phyloP scores from a whole-genome alignment of 306 rosid species.

The Inga oerstediana region DNA sequence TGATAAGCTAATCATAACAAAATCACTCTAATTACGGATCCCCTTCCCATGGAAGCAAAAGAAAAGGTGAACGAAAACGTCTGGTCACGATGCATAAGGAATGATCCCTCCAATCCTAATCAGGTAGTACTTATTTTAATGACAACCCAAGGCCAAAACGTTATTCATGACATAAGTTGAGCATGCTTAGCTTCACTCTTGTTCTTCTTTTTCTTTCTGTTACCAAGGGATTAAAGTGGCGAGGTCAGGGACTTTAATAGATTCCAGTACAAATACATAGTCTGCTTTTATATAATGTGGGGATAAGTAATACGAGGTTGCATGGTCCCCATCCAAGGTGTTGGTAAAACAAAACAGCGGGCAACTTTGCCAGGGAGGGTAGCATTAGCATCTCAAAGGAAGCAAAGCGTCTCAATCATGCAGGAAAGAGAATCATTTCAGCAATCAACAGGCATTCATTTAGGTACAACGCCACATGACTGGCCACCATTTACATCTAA shows the following conservation, averaged over 20 bases:
- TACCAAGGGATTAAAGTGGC: background rate
- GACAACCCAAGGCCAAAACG: background rate
- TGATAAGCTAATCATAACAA: constrained; percentile 6
- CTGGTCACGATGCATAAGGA: background rate
- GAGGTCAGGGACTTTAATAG: background rate
- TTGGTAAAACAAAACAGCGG: background rate
- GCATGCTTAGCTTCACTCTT: background rate
- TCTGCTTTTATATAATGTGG: background rate
- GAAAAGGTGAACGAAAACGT: background rate
- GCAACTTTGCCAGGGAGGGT: constrained; percentile 3
- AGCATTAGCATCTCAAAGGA: constrained; percentile 27
- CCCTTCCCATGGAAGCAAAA: background rate
- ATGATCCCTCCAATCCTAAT: background rate
- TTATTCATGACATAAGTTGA: background rate
- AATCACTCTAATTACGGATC: background rate
- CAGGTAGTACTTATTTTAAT: background rate
- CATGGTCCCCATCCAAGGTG: constrained; percentile 33
- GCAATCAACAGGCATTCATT: constrained; percentile 40
- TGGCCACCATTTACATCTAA: constrained; percentile 46
- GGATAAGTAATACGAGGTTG: background rate
- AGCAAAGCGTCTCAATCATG: constrained; percentile 41
- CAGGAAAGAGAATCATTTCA: constrained; percentile 32
- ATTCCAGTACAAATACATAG: background rate
- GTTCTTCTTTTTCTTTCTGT: background rate
- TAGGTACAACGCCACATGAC: constrained; percentile 64